Conservation (phyloP, 208 protist genomes). For the Leishmania martiniquensis region DNA sequence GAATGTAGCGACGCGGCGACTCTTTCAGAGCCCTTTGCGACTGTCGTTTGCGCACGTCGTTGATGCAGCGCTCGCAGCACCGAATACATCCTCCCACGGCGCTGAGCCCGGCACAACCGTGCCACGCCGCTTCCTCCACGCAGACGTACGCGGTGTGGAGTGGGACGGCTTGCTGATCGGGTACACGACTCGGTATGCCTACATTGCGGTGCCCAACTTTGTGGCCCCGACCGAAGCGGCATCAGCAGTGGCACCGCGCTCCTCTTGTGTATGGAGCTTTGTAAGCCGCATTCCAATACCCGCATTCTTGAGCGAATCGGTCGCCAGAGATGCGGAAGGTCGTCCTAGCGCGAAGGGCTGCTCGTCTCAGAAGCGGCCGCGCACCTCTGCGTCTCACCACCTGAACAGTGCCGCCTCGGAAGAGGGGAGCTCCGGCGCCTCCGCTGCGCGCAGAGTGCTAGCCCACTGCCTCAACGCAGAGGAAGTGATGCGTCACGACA, state of each 20-base stretch:
- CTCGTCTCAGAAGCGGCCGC: background rate
- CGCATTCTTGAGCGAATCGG: background rate
- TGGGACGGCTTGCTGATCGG: conserved; percentile 58
- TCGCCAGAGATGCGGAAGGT: background rate
- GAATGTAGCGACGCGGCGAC: conserved; percentile 9
- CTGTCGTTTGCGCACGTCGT: conserved; percentile 17
- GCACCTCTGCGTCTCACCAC: conserved; percentile 2
- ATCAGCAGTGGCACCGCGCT: background rate
- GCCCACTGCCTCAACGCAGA: conserved; percentile 27
- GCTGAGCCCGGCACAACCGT: background rate
- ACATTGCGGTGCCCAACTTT: conserved; percentile 63
- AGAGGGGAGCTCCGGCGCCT: background rate
- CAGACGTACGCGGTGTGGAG: conserved; percentile 78
- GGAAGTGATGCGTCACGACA: conserved; percentile 48
- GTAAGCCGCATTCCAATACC: conserved; percentile 45
- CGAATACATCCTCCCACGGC: background rate
- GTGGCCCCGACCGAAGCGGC: conserved; percentile 8
- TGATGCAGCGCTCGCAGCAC: conserved; percentile 15
- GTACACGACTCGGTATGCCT: conserved; percentile 67
- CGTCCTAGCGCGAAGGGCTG: no score
- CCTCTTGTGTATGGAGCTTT: conserved; percentile 30
- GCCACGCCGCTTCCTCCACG: conserved; percentile 49
- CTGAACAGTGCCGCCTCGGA: background rate
- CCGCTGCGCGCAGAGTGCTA: conserved; percentile 9
- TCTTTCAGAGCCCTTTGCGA: conserved; percentile 18